A percentile compares a stretch with the other conserved stretches of the same genome.
Evolutionary conservation across 129 eudicot species (phyloP).

Genomic region (Flaveria linearis): DNA sequence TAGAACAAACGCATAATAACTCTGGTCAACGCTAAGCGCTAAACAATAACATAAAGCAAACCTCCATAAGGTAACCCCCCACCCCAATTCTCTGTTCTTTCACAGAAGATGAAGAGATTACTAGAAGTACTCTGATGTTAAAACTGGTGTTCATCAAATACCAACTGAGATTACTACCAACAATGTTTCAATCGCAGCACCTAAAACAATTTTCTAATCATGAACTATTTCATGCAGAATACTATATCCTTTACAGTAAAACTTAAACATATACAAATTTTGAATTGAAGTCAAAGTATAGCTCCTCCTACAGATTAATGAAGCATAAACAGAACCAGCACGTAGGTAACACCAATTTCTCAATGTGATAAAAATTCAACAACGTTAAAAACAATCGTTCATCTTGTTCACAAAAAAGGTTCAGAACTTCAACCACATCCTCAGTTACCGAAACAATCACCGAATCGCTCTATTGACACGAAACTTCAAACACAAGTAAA

Average conservation of each 20-base stretch:
- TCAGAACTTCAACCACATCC: background rate
- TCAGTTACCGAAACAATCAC: conserved; percentile 11
- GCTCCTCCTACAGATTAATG: no score
- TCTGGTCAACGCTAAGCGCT: background rate
- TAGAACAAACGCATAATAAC: background rate
- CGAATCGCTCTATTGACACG: background rate
- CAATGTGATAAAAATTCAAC: background rate
- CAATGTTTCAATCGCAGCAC: background rate
- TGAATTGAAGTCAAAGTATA: no score
- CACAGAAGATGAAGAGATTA: background rate
- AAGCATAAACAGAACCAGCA: background rate
- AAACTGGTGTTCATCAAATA: background rate
- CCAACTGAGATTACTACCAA: background rate
- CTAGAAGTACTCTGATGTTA: background rate
- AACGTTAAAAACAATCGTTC: background rate
- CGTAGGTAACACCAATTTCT: background rate
- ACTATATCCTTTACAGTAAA: no score
- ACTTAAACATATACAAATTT: no score
- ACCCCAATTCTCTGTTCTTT: no score
- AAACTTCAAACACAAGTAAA: conserved; percentile 10
- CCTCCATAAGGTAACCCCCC: background rate
- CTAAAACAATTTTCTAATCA: background rate
- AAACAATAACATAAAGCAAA: background rate
- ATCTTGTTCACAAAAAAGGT: background rate
- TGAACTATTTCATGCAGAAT: no score